A percentile compares a stretch with the other conserved stretches of the same genome.
Conservation (phyloP, 2,329 filamentous ascomycete species). For the Pseudopyricularia cyperi region DNA sequence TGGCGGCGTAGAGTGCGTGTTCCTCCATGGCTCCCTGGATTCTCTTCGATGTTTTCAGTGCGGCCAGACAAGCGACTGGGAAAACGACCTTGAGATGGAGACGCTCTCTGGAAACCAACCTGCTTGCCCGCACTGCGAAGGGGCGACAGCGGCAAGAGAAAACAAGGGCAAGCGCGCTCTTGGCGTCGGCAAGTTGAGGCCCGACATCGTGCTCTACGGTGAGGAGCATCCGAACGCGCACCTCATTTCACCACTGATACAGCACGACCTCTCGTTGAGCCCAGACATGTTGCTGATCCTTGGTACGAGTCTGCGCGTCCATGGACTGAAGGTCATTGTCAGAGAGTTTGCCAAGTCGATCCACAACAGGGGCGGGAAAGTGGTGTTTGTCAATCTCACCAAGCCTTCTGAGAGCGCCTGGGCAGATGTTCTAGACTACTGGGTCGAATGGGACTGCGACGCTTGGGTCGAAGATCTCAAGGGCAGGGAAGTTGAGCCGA, state of each 20-base stretch:
- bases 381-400: slow-evolving; percentile 62
- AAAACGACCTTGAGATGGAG: slow-evolving; percentile 40
- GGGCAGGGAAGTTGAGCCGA: slow-evolving; percentile 27
- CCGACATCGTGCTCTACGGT: slow-evolving; percentile 63
- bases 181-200: slow-evolving; percentile 53
- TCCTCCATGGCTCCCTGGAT: slow-evolving; percentile 56
- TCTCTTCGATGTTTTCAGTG: slow-evolving; percentile 52
- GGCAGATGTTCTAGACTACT: slow-evolving; percentile 62
- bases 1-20: slow-evolving; percentile 51
- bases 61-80: slow-evolving; percentile 44
- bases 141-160: slow-evolving; percentile 47
- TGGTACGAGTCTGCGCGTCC: slow-evolving; percentile 58
- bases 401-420: slow-evolving; percentile 60
- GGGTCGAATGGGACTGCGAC: slow-evolving; percentile 64
- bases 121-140: slow-evolving; percentile 51
- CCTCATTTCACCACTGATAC: slow-evolving; percentile 53
- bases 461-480: slow-evolving; percentile 56
- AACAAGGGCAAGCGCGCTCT: slow-evolving; percentile 54
- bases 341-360: slow-evolving; percentile 60
- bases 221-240: slow-evolving; percentile 60
- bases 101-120: slow-evolving; percentile 53
- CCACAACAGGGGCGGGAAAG: slow-evolving; percentile 53
- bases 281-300: slow-evolving; percentile 59
- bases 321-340: slow-evolving; percentile 58
- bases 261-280: slow-evolving; percentile 50